Conservation (phyloP, 176 grass and related monocot genomes). For the Oryza brachyantha region DNA sequence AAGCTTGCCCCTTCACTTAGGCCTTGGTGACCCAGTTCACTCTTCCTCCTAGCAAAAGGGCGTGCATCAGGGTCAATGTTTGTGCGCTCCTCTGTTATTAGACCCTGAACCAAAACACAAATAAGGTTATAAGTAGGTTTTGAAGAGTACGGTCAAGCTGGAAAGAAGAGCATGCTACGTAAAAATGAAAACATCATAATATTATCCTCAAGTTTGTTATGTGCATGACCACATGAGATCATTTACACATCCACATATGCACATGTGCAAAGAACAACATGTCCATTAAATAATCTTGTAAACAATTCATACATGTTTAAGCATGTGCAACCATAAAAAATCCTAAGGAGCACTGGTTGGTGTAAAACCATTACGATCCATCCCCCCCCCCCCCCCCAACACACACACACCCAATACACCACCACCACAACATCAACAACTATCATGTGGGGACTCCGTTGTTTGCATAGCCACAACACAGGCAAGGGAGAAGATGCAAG, state of each 20-base stretch:
- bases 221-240: background rate
- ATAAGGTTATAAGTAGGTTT: slow-evolving; percentile 14
- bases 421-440: too few relatives aligned
- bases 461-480: too few relatives aligned
- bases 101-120: slow-evolving; percentile 50
- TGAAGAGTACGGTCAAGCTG: background rate
- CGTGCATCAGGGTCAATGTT: slow-evolving; percentile 71
- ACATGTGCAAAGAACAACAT: background rate
- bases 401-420: too few relatives aligned
- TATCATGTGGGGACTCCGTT: too few relatives aligned
- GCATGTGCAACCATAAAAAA: background rate
- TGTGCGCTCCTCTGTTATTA: slow-evolving; percentile 86
- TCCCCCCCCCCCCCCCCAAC: too few relatives aligned
- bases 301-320: background rate
- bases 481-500: too few relatives aligned
- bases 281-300: background rate
- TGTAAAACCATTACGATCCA: background rate
- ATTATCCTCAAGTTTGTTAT: background rate
- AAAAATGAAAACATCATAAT: background rate
- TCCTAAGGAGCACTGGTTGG: background rate
- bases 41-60: slow-evolving; percentile 81
- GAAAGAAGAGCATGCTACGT: slow-evolving; percentile 10
- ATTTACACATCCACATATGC: background rate
- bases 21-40: slow-evolving; percentile 64
- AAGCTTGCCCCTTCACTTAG: slow-evolving; percentile 86